Conservation (phyloP, 1,284 basidiomycete species). For the Austroboletus rostrupii region DNA sequence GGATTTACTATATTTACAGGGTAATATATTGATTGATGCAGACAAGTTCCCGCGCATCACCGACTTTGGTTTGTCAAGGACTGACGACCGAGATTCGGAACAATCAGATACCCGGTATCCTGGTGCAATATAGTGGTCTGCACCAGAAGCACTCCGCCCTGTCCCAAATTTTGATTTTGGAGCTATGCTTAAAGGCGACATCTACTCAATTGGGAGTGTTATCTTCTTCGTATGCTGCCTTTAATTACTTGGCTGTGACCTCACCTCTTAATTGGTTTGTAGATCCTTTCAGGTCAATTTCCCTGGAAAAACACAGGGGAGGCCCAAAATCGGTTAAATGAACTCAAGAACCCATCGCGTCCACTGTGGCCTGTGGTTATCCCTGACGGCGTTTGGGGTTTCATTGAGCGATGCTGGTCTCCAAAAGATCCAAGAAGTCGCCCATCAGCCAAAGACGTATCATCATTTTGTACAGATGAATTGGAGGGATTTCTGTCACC, state of each 20-base stretch:
- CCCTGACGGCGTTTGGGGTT: constrained; percentile 5
- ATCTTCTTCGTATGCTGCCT: not conserved
- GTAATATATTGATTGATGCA: constrained; percentile 1
- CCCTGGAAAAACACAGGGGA: constrained; percentile 1
- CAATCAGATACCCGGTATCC: not conserved
- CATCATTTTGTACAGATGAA: not conserved
- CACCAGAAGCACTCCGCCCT: not conserved
- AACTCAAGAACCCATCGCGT: constrained; percentile 4
- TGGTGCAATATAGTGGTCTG: not conserved
- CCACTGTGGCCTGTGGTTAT: constrained; percentile 2
- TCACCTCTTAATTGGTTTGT: not conserved
- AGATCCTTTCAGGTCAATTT: constrained; percentile 3
- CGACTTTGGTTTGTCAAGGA: not conserved
- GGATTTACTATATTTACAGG: not conserved
- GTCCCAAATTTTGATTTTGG: not conserved
- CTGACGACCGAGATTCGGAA: not conserved
- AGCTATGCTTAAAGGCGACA: constrained; percentile 2
- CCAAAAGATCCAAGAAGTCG: not conserved
- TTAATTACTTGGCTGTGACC: not conserved
- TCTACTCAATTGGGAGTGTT: constrained; percentile 12
- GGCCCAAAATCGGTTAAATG: not conserved
- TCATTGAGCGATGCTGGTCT: constrained; percentile 11
- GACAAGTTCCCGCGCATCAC: not conserved
- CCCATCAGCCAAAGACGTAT: constrained; percentile 1
- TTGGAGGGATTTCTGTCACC: not conserved